Base-by-base conservation (phyloP, 2,329 filamentous ascomycete genomes). In the Teratosphaeria pseudoeucalypti region DNA sequence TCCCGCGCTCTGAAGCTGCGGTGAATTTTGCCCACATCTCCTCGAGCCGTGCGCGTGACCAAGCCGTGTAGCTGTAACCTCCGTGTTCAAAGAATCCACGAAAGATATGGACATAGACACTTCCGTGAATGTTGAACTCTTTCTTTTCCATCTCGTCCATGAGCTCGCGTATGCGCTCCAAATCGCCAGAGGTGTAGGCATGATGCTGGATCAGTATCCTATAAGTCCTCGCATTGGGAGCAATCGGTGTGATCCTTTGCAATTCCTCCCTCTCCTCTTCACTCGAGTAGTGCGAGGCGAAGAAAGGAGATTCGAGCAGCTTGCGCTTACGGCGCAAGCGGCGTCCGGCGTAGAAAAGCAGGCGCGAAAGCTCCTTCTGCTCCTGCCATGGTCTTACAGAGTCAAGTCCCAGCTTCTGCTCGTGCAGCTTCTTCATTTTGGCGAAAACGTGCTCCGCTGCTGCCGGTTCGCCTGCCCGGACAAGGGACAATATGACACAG, bases 401-500 rank as follows among this genome's bases (percentile, higher is more conserved):
- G 5, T 39, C 52, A 19, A 34, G 37, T 9, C 65, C 66, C 34
- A 64, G 63, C 57, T 74, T 75, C 55, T 74, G 68, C 37, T 74
- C 71, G 60, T 85, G 78, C 32, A 84, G 77, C 2, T 75, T 75
- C 72, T 91, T 92, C 92, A 99, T 97, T 61, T 86, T 85, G 60
- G 84, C 78, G 68, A 96, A 96, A 11, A 96, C 84, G 61, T 87
- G 81, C 66, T 92, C 85, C 2, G 92, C 94, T 0, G 89, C 86
- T 6, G 80, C 76, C 47, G 87, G 82, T 69, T 99, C 92, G 49
- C 87, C 87, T 14, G 87, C 85, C 59, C 85, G 81, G 52, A 96
- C 79, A 23, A 97, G 81, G 1, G 90, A 86, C 0, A 85, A 81
- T 62, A 97, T 89, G 67, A 96, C 85, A 66, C 88, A 89, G 70